These are phyloP conservation scores for Circinella minor DNA, from an alignment of 371 early-diverging fungal species.

Conservation along the genomic window DNA sequence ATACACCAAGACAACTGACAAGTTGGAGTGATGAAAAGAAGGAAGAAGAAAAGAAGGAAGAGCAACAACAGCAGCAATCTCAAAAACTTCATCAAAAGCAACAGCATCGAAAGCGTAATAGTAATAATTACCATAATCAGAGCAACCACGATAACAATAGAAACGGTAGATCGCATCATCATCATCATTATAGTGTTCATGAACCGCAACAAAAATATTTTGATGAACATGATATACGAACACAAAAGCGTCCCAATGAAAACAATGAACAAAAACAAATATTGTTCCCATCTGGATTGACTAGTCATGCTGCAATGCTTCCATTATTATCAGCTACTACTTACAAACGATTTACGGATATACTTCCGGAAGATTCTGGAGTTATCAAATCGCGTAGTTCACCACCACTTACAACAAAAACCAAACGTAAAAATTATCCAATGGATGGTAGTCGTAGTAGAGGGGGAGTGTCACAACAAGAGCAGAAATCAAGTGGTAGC, in stretches of 20 bases:
- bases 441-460: neutral
- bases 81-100: neutral
- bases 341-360: slow-evolving; percentile 32
- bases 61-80: neutral
- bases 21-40: slow-evolving; percentile 11
- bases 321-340: slow-evolving; percentile 31
- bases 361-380: slow-evolving; percentile 28
- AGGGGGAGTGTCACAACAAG: too few relatives aligned
- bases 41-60: neutral
- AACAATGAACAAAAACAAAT: slow-evolving; percentile 5
- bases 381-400: slow-evolving; percentile 39
- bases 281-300: slow-evolving; percentile 14
- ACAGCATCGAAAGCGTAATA: neutral
- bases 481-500: neutral
- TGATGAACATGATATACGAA: slow-evolving; percentile 6
- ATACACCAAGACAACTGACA: neutral
- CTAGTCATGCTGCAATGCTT: slow-evolving; percentile 26
- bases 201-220: neutral
- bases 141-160: neutral
- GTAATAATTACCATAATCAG: neutral
- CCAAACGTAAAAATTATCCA: neutral
- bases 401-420: slow-evolving; percentile 19
- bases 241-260: neutral
- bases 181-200: neutral
- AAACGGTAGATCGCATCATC: neutral